Evolutionary conservation across 2,329 filamentous ascomycete species (phyloP), one percentile per base, ranked within the genome.

Genomic region (Pseudocercospora musae): DNA sequence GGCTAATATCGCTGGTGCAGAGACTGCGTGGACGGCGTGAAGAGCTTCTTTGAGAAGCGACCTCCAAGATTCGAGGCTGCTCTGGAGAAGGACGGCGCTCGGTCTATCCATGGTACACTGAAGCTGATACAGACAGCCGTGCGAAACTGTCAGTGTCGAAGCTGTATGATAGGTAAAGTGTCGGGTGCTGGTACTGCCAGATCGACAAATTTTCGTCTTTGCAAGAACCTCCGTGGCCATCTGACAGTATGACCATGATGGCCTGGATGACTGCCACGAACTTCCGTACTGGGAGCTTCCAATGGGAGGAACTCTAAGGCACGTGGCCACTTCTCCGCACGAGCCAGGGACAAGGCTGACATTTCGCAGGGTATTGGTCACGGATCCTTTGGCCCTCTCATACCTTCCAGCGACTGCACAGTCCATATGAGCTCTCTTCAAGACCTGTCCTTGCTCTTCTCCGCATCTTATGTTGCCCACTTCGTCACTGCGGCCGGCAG

Each of bases 31-130:
- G 56, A 58, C n/a, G 56, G 56, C 18, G 56, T 58, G 4, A 27
- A 58, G 56, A 48, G 40, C 18, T 64, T 64, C 44, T 64, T 66
- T 21, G 55, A 66, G 49, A 66, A 66, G 44, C 49, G 62, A 27
- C 52, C 33, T 29, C 58, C 62, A 4, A 40, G 33, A 6, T 66
- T 66, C 27, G 29, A 62, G 31, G 58, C 58, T n/a, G 57, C 64
- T 10, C 11, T 66, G 8, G 49, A 64, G 23, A 60, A 62, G 23
- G 56, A 66, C n/a, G 64, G 13, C 62, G 58, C n/a, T 49, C 58
- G 11, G 44, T 58, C 15, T 66, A 53, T 18, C 62, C 64, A 21
- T 64, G 64, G 62, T 66, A 56, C 50, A 33, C 20, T 7, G 58
- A 60, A 29, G 23, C 55, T 21, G 56, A 58, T 46, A 58, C 56